Evolutionary conservation across 768 basidiomycete genomes (phyloP), one percentile per base, ranked within the genome.

Genomic region (Tephrocybe sp.): DNA sequence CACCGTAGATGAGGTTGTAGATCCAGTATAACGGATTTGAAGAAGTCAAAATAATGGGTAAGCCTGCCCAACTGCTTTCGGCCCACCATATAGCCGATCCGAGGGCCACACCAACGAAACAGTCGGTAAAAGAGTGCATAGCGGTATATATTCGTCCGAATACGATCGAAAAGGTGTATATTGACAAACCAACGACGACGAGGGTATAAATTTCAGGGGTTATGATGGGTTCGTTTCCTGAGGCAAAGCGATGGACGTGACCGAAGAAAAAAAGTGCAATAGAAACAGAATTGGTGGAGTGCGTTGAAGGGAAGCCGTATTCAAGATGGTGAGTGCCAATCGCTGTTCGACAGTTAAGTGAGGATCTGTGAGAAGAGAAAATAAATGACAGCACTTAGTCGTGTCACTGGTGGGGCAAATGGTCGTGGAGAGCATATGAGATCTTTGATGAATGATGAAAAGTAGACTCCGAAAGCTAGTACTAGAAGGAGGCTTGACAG

Each of bases 291-390:
- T 97, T 96, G 7, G 94, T 92, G 1, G 92, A 89, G 61, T 99
- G 96, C 0, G 95, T 97, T 0, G 93, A 96, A 0, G 94, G 95
- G 62, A 98, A 96, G 19, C 96, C 96, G 59, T 96, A 96, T 70
- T 96, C 93, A 2, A 91, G 76, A 58, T 92, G 89, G 61, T 91
- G 89, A 1, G 72, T 78, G 12, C 89, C 86, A 45, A 92, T 84
- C 4, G 85, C 88, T 91, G 57, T 33, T 31, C 11, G 7, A 34
- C 23, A 47, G 39, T 17, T 45, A 16, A 44, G 56, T 20, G 4
- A 26, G 17, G 22, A 35, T 39, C 16, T 48, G 17, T 12, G 32
- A 32, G 48, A 31, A 39, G 4, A 9, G 20, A 33, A 11, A 33
- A 42, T 35, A 38, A 20, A 16, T 16, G 17, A 60, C 87, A 26